Base-by-base conservation (phyloP, 192 early-diverging fungal genomes). In the Backusella parvicylindrica region DNA sequence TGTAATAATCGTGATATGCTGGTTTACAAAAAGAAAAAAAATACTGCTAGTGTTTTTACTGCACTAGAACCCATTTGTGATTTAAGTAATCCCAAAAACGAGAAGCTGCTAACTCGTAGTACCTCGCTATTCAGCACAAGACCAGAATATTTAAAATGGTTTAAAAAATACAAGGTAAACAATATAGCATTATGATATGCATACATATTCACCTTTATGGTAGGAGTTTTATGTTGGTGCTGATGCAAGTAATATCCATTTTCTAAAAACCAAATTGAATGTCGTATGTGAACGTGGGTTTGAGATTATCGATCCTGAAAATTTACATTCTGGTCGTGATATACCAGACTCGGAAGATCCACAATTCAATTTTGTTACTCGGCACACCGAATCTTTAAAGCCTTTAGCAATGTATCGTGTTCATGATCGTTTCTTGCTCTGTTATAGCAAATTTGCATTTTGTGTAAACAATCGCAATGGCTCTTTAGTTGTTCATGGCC, bases 181-280 rank as follows among this genome's bases (percentile, higher is more conserved):
- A n/a, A n/a, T n/a, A n/a, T n/a, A n/a, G n/a, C n/a, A n/a, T n/a
- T n/a, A n/a, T n/a, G n/a, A n/a, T n/a, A n/a, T n/a, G n/a, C n/a
- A n/a, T n/a, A n/a, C n/a, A n/a, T n/a, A n/a, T n/a, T n/a, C n/a
- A n/a, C n/a, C n/a, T 2, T 26, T 64, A 1, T 28, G 12, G 26
- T 82, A 95, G 91, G 95, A 99, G 76, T 96, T 96, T 79, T 98
- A 98, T 78, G 92, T 98, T 83, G 94, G 95, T 36, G 89, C 93
- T 21, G 96, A 98, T 84, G 89, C 94, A 7, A 93, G 84, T 30
- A 92, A 92, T 33, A 84, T 99, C 64, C 93, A 97, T 78, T 97
- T 96, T 74, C 82, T 98, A 75, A 91, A 91, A 41, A 91, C 91
- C 21, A 95, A 91, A 38, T 82, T 99, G 28, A 94, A 91, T 81